Conservation (phyloP, 495 filamentous ascomycete genomes). For the Hamigera avellanea region DNA sequence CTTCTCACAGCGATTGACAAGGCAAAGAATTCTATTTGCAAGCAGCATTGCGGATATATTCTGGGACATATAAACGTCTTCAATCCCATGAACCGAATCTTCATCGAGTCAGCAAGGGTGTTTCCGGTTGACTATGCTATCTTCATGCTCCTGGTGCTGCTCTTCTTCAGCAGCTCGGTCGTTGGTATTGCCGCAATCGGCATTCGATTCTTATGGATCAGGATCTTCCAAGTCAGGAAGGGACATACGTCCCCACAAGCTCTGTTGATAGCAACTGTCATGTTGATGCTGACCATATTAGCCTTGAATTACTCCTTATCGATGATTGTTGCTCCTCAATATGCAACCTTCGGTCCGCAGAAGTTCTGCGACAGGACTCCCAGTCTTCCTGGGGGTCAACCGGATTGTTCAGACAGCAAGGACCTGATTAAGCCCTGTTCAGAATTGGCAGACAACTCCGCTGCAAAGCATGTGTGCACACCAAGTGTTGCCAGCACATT, state of each 20-base stretch:
- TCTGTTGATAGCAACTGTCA: conserved; percentile 78
- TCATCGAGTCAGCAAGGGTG: conserved; percentile 67
- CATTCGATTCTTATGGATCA: conserved; percentile 92
- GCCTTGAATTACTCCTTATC: conserved; percentile 85
- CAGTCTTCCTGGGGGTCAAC: conserved; percentile 42
- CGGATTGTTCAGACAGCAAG: conserved; percentile 66
- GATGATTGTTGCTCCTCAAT: conserved; percentile 89
- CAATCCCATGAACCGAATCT: conserved; percentile 87
- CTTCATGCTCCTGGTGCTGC: conserved; percentile 67
- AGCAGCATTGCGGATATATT: conserved; percentile 82
- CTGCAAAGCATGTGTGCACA: conserved; percentile 68
- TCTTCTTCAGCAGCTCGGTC: conserved; percentile 79
- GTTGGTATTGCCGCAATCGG: conserved; percentile 77
- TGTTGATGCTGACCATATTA: conserved; percentile 78
- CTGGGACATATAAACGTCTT: conserved; percentile 86
- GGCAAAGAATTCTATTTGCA: conserved; percentile 87
- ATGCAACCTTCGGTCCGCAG: conserved; percentile 87
- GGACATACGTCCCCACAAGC: conserved; percentile 87
- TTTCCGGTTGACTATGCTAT: conserved; percentile 91
- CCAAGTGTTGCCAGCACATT: conserved; percentile 85
- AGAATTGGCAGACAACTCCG: conserved; percentile 49
- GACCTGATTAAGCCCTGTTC: conserved; percentile 71
- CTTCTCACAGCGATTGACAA: conserved; percentile 93
- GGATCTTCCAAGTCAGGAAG: conserved; percentile 77
- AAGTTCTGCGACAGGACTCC: conserved; percentile 72